phyloP scores from a whole-genome alignment of 495 filamentous ascomycete genomes.

The Diplogelasinospora grovesii region DNA sequence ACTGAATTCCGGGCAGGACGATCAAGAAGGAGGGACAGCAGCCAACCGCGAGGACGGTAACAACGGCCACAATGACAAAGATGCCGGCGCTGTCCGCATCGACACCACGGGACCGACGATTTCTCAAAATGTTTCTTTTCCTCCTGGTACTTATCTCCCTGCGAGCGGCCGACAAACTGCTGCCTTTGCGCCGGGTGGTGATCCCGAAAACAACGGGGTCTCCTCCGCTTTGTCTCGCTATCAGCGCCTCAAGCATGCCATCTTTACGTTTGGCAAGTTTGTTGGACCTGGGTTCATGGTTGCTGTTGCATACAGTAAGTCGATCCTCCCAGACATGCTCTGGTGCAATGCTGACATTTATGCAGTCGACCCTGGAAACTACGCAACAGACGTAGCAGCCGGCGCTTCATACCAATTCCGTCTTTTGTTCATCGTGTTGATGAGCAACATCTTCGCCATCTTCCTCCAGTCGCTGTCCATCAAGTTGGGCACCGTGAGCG shows the following conservation, averaged over 20 bases:
- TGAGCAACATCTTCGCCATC: slow-evolving; percentile 27
- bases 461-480: slow-evolving; percentile 24
- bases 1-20: background rate
- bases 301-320: slow-evolving; percentile 57
- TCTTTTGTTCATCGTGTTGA: slow-evolving; percentile 26
- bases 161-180: background rate
- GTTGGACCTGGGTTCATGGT: slow-evolving; percentile 84
- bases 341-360: background rate
- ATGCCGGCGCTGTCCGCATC: too few species aligned
- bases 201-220: slow-evolving; percentile 4
- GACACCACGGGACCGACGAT: too few species aligned
- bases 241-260: slow-evolving; percentile 23
- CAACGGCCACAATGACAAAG: too few species aligned
- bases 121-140: too few species aligned
- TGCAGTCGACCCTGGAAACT: slow-evolving; percentile 28
- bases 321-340: background rate
- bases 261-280: slow-evolving; percentile 66
- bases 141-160: too few species aligned
- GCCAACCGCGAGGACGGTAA: too few species aligned
- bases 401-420: slow-evolving; percentile 24
- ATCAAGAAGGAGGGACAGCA: background rate
- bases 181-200: background rate
- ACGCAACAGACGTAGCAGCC: slow-evolving; percentile 26
- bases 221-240: slow-evolving; percentile 2
- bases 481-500: slow-evolving; percentile 27